Base-by-base conservation (phyloP, 139 green algal species). In the Chlamydomonas incerta region DNA sequence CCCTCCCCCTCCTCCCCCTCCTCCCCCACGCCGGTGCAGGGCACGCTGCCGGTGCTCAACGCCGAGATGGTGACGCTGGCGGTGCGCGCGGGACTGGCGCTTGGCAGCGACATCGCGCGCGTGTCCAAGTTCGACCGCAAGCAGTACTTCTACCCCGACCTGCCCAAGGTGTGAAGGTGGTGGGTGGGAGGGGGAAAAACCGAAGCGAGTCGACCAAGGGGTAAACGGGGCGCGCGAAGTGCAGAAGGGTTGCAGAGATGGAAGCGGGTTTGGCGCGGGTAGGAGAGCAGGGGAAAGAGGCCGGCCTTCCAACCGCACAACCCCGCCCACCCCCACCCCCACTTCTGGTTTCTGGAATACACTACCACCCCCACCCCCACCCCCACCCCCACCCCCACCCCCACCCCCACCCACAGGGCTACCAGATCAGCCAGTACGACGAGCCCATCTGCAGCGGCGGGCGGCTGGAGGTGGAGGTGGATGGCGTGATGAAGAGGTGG, bases 91-190 rank as follows among this genome's bases (percentile, higher is more conserved):
- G 96, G 97, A 8, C 85, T 99, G 34, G 97, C 97, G 18, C 92
- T 99, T 47, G 89, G 95, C 71, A 95, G 90, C 66, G 76, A 83
- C 28, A 94, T 99, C n/a, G 87, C 90, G 8, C 90, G 71, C 13
- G n/a, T 55, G 24, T 98, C 94, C 52, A 99, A 98, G 89, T 99
- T 99, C 93, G 98, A 99, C 92, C 93, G 97, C 80, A 99, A 99
- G 92, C 97, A 99, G 90, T 99, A 99, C 94, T 99, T 99, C 86
- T 99, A 99, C 81, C 89, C 88, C 31, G 97, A 99, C 91, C 88
- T 99, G 72, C 97, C 97, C 23, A 99, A 99, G 80, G 80, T 86
- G 31, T 11, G 80, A 47, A 23, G 4, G 34, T 9, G 33, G 34
- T 18, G 29, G 11, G 11, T 10, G 46, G 72, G 10, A 14, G 72